phyloP scores from a whole-genome alignment of 441 rosid genomes.

The Melastoma candidum region DNA sequence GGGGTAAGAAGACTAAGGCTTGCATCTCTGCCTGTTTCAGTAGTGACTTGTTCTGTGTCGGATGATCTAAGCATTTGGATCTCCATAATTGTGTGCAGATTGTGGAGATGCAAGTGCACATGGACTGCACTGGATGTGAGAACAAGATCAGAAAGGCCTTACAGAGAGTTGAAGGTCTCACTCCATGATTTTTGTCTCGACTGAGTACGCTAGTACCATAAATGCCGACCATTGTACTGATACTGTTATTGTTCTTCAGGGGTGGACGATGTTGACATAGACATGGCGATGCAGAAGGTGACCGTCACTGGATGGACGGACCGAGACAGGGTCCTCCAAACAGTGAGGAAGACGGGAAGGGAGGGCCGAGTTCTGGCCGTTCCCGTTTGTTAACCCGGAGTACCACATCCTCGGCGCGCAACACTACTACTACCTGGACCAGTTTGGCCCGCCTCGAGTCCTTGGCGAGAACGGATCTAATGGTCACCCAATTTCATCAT shows the following conservation, averaged over 20 bases:
- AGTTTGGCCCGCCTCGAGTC: slow-evolving; percentile 8
- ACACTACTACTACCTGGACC: slow-evolving; percentile 17
- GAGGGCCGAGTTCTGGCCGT: slow-evolving; percentile 53
- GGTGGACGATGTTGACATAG: slow-evolving; percentile 48
- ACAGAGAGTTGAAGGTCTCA: slow-evolving; percentile 42
- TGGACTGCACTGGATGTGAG: slow-evolving; percentile 75
- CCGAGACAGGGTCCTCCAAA: slow-evolving; percentile 44
- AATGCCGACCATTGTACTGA: too few species aligned
- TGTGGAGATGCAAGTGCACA: slow-evolving; percentile 59
- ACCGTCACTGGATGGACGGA: slow-evolving; percentile 64
- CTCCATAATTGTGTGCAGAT: slow-evolving; percentile 25
- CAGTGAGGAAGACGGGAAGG: slow-evolving; percentile 37
- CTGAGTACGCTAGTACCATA: background rate
- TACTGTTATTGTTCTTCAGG: slow-evolving; percentile 23
- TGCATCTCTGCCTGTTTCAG: too few species aligned
- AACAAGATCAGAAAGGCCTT: slow-evolving; percentile 51
- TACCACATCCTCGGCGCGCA: slow-evolving; percentile 25
- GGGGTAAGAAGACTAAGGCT: too few species aligned
- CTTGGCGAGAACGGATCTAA: slow-evolving; percentile 3
- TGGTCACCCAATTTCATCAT: slow-evolving; percentile 17
- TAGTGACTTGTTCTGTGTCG: too few species aligned
- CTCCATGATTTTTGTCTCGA: background rate
- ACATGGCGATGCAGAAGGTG: slow-evolving; percentile 53
- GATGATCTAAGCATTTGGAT: too few species aligned
- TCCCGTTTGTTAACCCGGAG: slow-evolving; percentile 37